Evolutionary conservation across 768 basidiomycete genomes (phyloP), one percentile per base, ranked within the genome.

Genomic region (Coprinopsis sp.): DNA sequence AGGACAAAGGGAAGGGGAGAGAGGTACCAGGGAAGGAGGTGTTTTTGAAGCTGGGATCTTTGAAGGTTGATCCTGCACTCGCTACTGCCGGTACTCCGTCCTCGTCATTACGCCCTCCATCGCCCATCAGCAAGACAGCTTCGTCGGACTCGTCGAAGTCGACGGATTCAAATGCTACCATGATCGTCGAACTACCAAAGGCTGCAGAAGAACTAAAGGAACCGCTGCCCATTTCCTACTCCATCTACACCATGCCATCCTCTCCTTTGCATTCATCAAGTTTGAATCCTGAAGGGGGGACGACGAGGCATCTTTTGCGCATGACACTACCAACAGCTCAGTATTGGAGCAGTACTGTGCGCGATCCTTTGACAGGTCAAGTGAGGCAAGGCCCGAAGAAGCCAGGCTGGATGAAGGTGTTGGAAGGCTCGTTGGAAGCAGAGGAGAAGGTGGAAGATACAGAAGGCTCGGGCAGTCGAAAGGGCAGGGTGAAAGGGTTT

Each of bases 301-400:
- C 84, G 29, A 78, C 79, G 47, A 76, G 91, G 36, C 91, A 96
- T 64, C 64, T 96, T 37, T 52, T 97, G 12, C 74, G 89, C 39
- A 55, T 97, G 42, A 79, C 77, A 30, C 64, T 96, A 14, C 93
- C 93, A 2, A 95, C 91, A 2, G 83, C 88, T 16, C 85, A 84
- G 51, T 90, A 82, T 58, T 80, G 84, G 60, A 76, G 82, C 36
- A 77, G 83, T 25, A 84, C 86, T 2, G 76, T 94, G 28, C 69
- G 77, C 38, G 90, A 95, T 63, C 93, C 93, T 8, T 67, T 95
- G 51, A 87, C 85, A 21, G 85, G 84, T 13, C 79, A 84, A 65
- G 73, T 69, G 45, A 74, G 74, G 36, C 69, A 68, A 14, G 77
- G 81, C 4, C 77, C 79, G 48, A 68, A 74, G 28, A 82, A 77